phyloP scores from a whole-genome alignment of 1,284 basidiomycete species.

The Ustilago trichophora region DNA sequence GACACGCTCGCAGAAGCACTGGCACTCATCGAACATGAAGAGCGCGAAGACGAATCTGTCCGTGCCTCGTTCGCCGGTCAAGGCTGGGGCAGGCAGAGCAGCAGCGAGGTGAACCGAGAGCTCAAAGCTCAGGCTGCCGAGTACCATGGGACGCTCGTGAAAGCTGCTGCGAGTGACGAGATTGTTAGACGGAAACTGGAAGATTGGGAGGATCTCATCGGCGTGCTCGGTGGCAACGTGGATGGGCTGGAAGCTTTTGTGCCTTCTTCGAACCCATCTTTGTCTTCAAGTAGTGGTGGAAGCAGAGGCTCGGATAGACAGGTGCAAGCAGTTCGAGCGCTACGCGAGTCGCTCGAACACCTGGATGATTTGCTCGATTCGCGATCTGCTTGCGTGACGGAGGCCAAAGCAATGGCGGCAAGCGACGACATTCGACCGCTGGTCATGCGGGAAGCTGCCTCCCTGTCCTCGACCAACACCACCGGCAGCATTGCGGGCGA shows the following conservation, averaged over 20 bases:
- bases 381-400: constrained; percentile 72
- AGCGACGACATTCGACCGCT: constrained; percentile 80
- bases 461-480: constrained; percentile 63
- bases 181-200: constrained; percentile 69
- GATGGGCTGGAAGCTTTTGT: constrained; percentile 33
- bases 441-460: constrained; percentile 74
- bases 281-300: constrained; percentile 10
- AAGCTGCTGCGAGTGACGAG: constrained; percentile 53
- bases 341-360: constrained; percentile 81
- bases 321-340: constrained; percentile 70
- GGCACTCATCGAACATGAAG: constrained; percentile 87
- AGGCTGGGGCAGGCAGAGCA: constrained; percentile 64
- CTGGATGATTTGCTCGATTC: constrained; percentile 76
- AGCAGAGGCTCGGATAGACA: constrained; percentile 16
- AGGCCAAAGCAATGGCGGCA: constrained; percentile 75
- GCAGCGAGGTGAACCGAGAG: constrained; percentile 71
- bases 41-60: constrained; percentile 80
- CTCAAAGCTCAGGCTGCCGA: constrained; percentile 45
- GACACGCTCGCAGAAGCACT: constrained; percentile 79
- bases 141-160: constrained; percentile 45
- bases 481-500: constrained; percentile 68
- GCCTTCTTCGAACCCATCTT: constrained; percentile 16
- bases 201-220: constrained; percentile 42
- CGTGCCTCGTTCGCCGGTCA: constrained; percentile 71
- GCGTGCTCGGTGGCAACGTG: constrained; percentile 20